Conservation (phyloP, 2,329 filamentous ascomycete genomes). For the Alternaria sp. region DNA sequence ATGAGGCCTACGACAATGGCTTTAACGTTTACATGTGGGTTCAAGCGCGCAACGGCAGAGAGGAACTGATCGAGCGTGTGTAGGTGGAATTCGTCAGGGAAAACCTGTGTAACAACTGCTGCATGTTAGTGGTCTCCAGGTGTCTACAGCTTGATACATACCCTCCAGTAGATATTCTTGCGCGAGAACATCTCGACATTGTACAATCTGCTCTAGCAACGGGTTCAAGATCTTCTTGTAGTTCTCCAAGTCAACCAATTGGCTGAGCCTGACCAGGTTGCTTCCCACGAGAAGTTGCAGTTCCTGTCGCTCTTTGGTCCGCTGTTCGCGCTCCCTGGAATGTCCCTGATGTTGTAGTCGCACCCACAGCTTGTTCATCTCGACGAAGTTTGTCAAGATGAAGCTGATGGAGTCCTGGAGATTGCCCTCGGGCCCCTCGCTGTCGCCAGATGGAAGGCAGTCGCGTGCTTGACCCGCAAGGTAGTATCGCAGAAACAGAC, state of each 20-base stretch:
- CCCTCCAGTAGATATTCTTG: conserved; percentile 95
- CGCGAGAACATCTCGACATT: conserved; percentile 94
- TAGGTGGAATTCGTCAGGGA: conserved; percentile 97
- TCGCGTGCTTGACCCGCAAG: conserved; percentile 94
- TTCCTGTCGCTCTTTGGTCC: conserved; percentile 94
- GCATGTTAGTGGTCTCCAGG: conserved; percentile 32
- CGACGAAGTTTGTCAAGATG: conserved; percentile 96
- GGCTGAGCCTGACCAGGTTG: conserved; percentile 93
- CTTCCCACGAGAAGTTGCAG: conserved; percentile 94
- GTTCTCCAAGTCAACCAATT: conserved; percentile 91
- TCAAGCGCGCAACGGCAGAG: conserved; percentile 88
- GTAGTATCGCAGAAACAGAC: conserved; percentile 95
- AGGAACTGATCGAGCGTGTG: conserved; percentile 96
- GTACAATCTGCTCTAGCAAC: conserved; percentile 93
- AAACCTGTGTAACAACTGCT: conserved; percentile 93
- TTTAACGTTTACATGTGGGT: conserved; percentile 97
- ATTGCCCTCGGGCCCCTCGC: conserved; percentile 94
- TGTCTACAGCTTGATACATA: conserved; percentile 32
- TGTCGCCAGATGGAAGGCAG: conserved; percentile 78
- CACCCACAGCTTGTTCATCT: conserved; percentile 99
- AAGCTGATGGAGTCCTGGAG: conserved; percentile 98
- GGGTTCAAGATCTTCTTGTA: conserved; percentile 94
- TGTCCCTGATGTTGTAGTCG: conserved; percentile 96
- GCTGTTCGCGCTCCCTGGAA: conserved; percentile 89
- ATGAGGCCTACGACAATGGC: conserved; percentile 97